These are phyloP conservation scores for Saccharomycopsis oosterbeekiorum DNA, from an alignment of 805 yeast species.

Conservation along the genomic window DNA sequence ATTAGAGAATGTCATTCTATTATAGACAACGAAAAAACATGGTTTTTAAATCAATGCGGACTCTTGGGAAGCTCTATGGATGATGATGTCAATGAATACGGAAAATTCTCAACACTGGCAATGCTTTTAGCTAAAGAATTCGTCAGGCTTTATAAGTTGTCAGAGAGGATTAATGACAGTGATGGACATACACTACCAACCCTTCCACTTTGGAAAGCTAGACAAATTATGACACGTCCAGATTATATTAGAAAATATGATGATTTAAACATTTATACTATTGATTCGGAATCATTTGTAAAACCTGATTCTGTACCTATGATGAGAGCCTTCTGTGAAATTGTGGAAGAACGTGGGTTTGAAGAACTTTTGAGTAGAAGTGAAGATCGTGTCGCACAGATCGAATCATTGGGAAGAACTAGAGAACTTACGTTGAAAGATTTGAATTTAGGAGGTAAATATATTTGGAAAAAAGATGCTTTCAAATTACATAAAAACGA, in stretches of 20 bases:
- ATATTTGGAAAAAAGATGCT: slow-evolving; percentile 19
- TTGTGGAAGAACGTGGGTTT: slow-evolving; percentile 61
- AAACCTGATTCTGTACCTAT: slow-evolving; percentile 78
- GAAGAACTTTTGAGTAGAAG: slow-evolving; percentile 57
- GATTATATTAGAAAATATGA: slow-evolving; percentile 72
- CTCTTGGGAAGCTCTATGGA: slow-evolving; percentile 71
- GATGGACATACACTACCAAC: slow-evolving; percentile 54
- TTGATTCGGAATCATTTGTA: slow-evolving; percentile 63
- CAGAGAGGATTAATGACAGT: not conserved
- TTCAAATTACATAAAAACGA: slow-evolving; percentile 9
- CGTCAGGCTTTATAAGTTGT: slow-evolving; percentile 48
- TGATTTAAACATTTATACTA: slow-evolving; percentile 66
- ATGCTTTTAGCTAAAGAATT: slow-evolving; percentile 62
- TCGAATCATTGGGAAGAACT: slow-evolving; percentile 70
- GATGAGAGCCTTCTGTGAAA: slow-evolving; percentile 84
- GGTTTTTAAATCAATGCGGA: slow-evolving; percentile 81
- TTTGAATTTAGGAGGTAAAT: slow-evolving; percentile 42
- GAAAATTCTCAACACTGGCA: slow-evolving; percentile 65
- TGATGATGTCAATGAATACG: slow-evolving; percentile 80
- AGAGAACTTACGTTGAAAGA: slow-evolving; percentile 69
- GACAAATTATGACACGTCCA: slow-evolving; percentile 78
- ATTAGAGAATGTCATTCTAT: slow-evolving; percentile 55
- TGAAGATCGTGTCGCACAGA: slow-evolving; percentile 56
- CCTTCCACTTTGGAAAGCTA: slow-evolving; percentile 72
- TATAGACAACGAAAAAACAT: slow-evolving; percentile 72